These are phyloP conservation scores for Fusarium sp. DNA, from an alignment of 2,329 filamentous ascomycete species.

Conservation along the genomic window DNA sequence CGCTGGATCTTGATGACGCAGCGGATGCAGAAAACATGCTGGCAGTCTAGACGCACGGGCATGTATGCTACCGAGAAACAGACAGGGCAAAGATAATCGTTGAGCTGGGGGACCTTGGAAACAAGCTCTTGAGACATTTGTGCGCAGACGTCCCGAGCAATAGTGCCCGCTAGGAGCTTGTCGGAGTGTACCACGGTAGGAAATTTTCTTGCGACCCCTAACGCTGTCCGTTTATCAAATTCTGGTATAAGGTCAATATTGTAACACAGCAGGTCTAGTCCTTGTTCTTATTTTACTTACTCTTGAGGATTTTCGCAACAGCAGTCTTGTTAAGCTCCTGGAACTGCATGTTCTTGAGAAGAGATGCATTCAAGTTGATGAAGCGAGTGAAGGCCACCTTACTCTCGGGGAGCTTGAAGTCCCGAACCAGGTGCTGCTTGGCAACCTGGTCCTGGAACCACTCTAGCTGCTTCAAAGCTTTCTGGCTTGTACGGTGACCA, in stretches of 20 bases:
- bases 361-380: slow-evolving; percentile 75
- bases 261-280: neutral
- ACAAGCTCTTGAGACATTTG: slow-evolving; percentile 79
- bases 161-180: slow-evolving; percentile 71
- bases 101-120: slow-evolving; percentile 80
- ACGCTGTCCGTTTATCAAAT: slow-evolving; percentile 86
- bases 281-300: slow-evolving; percentile 56
- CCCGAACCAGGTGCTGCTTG: slow-evolving; percentile 66
- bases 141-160: slow-evolving; percentile 81
- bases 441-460: slow-evolving; percentile 78
- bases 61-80: slow-evolving; percentile 84
- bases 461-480: slow-evolving; percentile 74
- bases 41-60: slow-evolving; percentile 80
- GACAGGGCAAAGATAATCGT: slow-evolving; percentile 85
- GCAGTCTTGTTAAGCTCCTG: slow-evolving; percentile 85
- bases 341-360: slow-evolving; percentile 85
- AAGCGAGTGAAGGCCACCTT: slow-evolving; percentile 74
- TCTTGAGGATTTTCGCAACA: slow-evolving; percentile 87
- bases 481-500: slow-evolving; percentile 72
- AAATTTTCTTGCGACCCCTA: slow-evolving; percentile 74
- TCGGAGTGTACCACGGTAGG: slow-evolving; percentile 68
- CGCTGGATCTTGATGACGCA: slow-evolving; percentile 85
- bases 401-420: slow-evolving; percentile 76
- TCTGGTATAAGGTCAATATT: slow-evolving; percentile 63
- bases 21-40: slow-evolving; percentile 84